A percentile compares a stretch with the other conserved stretches of the same genome.
These are phyloP conservation scores for Physcomitrium patens DNA, from an alignment of 225 moss, liverwort and hornwort genomes.

Conservation along the genomic window DNA sequence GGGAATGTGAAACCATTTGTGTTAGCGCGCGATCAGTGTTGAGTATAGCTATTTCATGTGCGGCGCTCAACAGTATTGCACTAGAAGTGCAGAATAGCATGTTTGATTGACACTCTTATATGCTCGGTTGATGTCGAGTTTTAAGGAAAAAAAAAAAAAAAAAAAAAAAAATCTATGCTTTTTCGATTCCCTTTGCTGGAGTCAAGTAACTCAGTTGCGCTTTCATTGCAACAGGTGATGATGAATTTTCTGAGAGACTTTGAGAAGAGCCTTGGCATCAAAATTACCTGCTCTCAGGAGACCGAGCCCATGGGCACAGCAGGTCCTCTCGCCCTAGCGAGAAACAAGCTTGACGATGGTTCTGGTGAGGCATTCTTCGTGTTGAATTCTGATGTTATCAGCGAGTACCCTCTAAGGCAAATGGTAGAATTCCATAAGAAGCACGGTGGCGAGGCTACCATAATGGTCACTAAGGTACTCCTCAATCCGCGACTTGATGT, in stretches of 20 bases:
- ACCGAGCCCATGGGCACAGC: conserved; percentile 98
- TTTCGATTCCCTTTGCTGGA: neutral
- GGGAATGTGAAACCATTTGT: too few species aligned
- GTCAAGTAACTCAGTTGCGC: conserved; percentile 10
- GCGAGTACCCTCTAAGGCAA: conserved; percentile 82
- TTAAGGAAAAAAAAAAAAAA: too few species aligned
- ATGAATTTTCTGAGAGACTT: conserved; percentile 89
- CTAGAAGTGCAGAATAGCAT: neutral
- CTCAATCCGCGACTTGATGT: neutral
- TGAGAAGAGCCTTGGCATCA: conserved; percentile 81
- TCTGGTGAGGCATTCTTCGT: conserved; percentile 93
- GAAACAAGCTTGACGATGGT: conserved; percentile 84
- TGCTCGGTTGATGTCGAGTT: neutral
- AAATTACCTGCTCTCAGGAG: conserved; percentile 94
- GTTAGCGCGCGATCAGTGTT: neutral
- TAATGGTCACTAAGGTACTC: conserved; percentile 93
- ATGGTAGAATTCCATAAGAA: conserved; percentile 88
- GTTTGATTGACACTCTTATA: neutral
- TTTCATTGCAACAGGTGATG: conserved; percentile 71
- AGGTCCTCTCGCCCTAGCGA: conserved; percentile 86
- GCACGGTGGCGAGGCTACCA: conserved; percentile 85
- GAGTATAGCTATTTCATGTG: neutral
- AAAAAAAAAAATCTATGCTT: too few species aligned
- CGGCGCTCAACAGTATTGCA: neutral
- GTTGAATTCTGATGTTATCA: conserved; percentile 92